Conservation (phyloP, 2,329 filamentous ascomycete species). For the Hypoxylon sp. region DNA sequence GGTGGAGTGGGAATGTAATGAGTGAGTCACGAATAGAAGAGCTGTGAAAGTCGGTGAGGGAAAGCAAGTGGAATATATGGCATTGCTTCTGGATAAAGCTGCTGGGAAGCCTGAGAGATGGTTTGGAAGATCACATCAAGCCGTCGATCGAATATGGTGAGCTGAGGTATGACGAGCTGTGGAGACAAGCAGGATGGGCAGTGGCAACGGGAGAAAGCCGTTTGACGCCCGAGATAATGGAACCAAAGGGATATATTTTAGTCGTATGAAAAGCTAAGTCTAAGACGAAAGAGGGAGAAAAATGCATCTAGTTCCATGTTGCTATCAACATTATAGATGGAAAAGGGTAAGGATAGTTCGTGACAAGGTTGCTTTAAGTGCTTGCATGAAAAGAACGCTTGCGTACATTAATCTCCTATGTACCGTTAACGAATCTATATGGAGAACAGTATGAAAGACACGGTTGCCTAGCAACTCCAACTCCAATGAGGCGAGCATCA, state of each 20-base stretch:
- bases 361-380: constrained; percentile 52
- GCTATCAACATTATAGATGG: constrained; percentile 36
- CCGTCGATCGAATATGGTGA: constrained; percentile 47
- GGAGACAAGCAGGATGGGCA: constrained; percentile 41
- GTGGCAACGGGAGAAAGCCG: constrained; percentile 40
- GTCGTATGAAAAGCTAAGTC: constrained; percentile 36
- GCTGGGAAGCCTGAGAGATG: constrained; percentile 42
- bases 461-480: constrained; percentile 54
- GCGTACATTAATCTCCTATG: constrained; percentile 41
- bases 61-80: constrained; percentile 57
- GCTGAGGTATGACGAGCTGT: constrained; percentile 45
- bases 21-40: constrained; percentile 56
- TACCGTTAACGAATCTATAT: constrained; percentile 38
- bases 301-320: constrained; percentile 30
- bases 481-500: constrained; percentile 41
- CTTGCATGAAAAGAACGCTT: constrained; percentile 53
- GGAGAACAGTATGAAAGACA: constrained; percentile 47
- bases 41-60: constrained; percentile 59
- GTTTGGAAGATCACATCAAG: constrained; percentile 52
- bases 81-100: constrained; percentile 48
- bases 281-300: constrained; percentile 44
- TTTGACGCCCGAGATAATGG: constrained; percentile 47
- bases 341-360: constrained; percentile 40
- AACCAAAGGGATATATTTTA: constrained; percentile 41
- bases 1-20: constrained; percentile 50